Conservation (phyloP, 2,329 filamentous ascomycete genomes). For the Aspergillus flavus region DNA sequence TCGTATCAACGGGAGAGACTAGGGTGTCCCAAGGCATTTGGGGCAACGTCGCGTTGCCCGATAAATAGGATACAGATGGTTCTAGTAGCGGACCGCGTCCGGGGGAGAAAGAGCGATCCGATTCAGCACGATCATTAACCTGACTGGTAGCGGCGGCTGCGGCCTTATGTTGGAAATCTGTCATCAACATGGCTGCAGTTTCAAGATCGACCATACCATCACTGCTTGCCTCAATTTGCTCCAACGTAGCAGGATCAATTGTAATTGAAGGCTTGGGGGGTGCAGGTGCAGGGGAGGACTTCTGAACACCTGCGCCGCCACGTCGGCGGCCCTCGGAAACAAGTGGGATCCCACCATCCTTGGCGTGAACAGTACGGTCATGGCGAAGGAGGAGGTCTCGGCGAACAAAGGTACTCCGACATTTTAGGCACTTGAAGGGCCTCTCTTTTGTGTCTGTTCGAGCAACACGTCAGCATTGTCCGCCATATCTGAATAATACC, state of each 20-base stretch:
- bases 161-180: constrained; percentile 95
- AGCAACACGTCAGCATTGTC: constrained; percentile 1
- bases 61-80: constrained; percentile 73
- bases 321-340: constrained; percentile 89
- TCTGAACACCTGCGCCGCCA: constrained; percentile 44
- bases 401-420: constrained; percentile 95
- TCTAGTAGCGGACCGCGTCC: constrained; percentile 74
- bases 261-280: constrained; percentile 77
- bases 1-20: constrained; percentile 72
- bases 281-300: constrained; percentile 39
- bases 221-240: constrained; percentile 88
- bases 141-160: constrained; percentile 64
- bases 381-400: constrained; percentile 94
- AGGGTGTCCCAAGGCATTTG: constrained; percentile 93
- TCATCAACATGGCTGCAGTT: constrained; percentile 97
- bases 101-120: constrained; percentile 70
- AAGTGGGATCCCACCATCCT: constrained; percentile 91
- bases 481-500: not conserved
- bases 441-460: constrained; percentile 91
- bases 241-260: constrained; percentile 81
- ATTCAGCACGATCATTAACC: constrained; percentile 49
- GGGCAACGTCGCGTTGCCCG: constrained; percentile 77
- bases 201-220: constrained; percentile 95
- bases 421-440: constrained; percentile 98
- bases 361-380: constrained; percentile 97